These are phyloP conservation scores for Elaeis guineensis DNA, from an alignment of 176 grass and related monocot genomes.

Conservation along the genomic window DNA sequence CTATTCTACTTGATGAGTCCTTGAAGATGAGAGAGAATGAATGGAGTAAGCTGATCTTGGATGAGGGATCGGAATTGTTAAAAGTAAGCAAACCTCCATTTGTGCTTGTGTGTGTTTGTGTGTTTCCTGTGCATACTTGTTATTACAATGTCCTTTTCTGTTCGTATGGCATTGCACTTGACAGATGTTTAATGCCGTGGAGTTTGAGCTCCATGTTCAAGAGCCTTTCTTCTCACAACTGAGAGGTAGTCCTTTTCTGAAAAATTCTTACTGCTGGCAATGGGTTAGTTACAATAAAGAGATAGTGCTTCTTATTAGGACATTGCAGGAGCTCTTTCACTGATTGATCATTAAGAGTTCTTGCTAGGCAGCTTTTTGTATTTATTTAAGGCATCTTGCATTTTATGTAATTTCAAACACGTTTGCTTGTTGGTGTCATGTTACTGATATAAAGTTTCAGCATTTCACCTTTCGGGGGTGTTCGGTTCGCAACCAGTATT, in stretches of 20 bases:
- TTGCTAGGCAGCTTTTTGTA: no score
- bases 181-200: conserved; percentile 47
- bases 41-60: conserved; percentile 38
- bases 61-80: conserved; percentile 41
- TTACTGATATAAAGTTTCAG: no score
- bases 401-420: no score
- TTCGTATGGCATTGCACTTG: neutral
- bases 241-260: conserved; percentile 31
- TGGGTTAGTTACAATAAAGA: no score
- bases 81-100: conserved; percentile 23
- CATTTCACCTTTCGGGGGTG: no score
- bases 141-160: conserved; percentile 3
- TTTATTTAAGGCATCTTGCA: no score
- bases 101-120: neutral
- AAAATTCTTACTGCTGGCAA: neutral
- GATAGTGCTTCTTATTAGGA: no score
- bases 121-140: conserved; percentile 1
- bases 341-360: no score
- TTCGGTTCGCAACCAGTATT: no score
- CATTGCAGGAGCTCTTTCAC: no score
- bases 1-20: conserved; percentile 19
- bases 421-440: no score
- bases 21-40: conserved; percentile 27
- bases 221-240: conserved; percentile 88
- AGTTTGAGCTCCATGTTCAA: conserved; percentile 85